Evolutionary conservation across 192 early-diverging fungal genomes (phyloP), one percentile per base, ranked within the genome.

Genomic region (Paraglomus occultum): DNA sequence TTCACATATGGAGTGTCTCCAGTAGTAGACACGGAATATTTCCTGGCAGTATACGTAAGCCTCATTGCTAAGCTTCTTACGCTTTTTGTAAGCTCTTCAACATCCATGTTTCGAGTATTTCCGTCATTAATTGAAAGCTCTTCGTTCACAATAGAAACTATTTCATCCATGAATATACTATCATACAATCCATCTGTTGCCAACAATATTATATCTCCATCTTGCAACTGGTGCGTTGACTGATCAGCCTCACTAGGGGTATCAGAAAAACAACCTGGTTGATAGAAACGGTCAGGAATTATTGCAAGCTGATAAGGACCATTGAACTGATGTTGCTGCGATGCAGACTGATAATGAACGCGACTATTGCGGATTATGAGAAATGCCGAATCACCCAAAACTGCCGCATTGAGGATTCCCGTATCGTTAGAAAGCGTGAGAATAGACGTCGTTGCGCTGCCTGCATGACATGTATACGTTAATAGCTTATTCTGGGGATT

Each of bases 151-250:
- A 86, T 54, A 23, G 77, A 73, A 7, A 84, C 70, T 5, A 83
- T 80, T 52, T 86, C 85, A 18, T 79, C 64, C 11, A 77, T 65
- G 61, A 76, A 86, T 0, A 86, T 81, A 79, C 84, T 86, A 62
- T 86, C 85, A 73, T 82, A 86, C 59, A 83, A 86, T 9, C 85
- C 85, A 65, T 86, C 85, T 2, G 85, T 86, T n/a, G 81, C 85
- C 45, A 86, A 51, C 7, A 86, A 58, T 55, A 86, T 84, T 45
- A 86, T 72, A 55, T 86, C 85, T 15, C 80, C 80, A 72, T 86
- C 80, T 52, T 84, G 82, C n/a, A 86, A 63, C 31, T 79, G 78
- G 55, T 83, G 82, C 0, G 64, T 74, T 20, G 79, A 77, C 50
- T 80, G 79, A 15, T 82, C 76, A 1, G 77, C 85, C 52, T 86